A percentile compares a stretch with the other conserved stretches of the same genome.
These are phyloP conservation scores for Paragyromitra xinjiangensis DNA, from an alignment of 495 filamentous ascomycete species.

Conservation along the genomic window DNA sequence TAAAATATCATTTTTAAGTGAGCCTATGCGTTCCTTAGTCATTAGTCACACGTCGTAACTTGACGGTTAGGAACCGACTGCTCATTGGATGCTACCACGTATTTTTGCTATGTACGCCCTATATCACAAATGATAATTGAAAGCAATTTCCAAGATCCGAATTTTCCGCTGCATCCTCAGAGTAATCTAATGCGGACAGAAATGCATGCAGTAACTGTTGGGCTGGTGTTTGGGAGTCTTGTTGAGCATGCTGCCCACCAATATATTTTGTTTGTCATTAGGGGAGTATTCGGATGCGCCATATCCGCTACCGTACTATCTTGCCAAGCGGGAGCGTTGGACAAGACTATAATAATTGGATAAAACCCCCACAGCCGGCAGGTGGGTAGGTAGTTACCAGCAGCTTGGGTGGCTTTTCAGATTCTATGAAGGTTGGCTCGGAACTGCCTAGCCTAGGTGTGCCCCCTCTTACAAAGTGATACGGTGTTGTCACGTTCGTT, in stretches of 20 bases:
- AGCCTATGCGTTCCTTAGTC: background rate
- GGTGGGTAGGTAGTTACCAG: too few relatives aligned
- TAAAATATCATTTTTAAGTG: background rate
- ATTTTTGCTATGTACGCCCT: background rate
- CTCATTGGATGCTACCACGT: background rate
- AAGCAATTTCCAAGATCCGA: background rate
- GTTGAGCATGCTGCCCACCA: too few relatives aligned
- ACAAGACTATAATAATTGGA: too few relatives aligned
- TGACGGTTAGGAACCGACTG: background rate
- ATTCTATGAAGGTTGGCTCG: too few relatives aligned
- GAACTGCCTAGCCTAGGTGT: too few relatives aligned
- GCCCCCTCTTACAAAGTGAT: too few relatives aligned
- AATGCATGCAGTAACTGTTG: too few relatives aligned
- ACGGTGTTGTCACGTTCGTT: background rate
- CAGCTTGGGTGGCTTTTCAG: too few relatives aligned
- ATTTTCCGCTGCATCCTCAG: background rate
- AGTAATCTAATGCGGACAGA: too few relatives aligned
- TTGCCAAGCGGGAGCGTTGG: background rate
- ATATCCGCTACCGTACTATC: background rate
- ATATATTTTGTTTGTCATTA: background rate
- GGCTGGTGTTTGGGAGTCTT: too few relatives aligned
- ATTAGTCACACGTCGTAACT: background rate
- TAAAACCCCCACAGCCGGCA: too few relatives aligned
- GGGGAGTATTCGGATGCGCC: background rate
- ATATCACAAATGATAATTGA: background rate